Evolutionary conservation across 1,284 basidiomycete genomes (phyloP), one percentile per base, ranked within the genome.

Genomic region (Leccinum griseonigrum): DNA sequence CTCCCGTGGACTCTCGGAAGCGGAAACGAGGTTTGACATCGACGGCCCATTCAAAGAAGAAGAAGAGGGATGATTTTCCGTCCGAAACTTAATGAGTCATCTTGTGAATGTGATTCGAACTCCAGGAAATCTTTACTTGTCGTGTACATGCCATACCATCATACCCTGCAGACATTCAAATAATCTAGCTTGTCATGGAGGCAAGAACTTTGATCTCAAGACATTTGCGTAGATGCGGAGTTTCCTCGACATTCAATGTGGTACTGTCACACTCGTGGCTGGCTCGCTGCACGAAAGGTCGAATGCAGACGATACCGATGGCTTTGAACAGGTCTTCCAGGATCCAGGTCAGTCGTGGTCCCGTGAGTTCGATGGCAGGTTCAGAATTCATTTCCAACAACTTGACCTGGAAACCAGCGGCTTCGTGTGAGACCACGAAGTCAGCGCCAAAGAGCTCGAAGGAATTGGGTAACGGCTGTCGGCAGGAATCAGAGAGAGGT

Each of bases 361-460:
- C 97, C 0, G 94, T 96, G 65, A 98, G 85, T 69, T 96, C 92
- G 66, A 98, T 98, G 59, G 98, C 97, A 2, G 97, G 97, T 68
- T 97, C 96, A 22, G 96, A 90, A 73, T 98, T 98, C 71, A 97
- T 83, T 74, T 98, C 97, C 31, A 98, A 81, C 3, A 98, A 78
- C 62, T 90, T 89, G 3, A 94, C 88, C 65, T 85, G 82, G 61
- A 92, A 84, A 11, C 67, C 61, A 1, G 61, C 43, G 14, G 61
- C 34, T 72, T 73, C 67, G 68, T 88, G 83, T 6, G 87, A 85
- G 32, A 98, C 84, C 14, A 99, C 77, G 64, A 99, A 90, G 74
- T 99, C 97, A 10, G 94, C 85, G 0, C 97, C 97, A 71, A 91
- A 98, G 11, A 99, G 85, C 75, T 99, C 97, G 71, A 98, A 99